Conservation (phyloP, 2,329 filamentous ascomycete species). For the Westerdykella aurantiaca region DNA sequence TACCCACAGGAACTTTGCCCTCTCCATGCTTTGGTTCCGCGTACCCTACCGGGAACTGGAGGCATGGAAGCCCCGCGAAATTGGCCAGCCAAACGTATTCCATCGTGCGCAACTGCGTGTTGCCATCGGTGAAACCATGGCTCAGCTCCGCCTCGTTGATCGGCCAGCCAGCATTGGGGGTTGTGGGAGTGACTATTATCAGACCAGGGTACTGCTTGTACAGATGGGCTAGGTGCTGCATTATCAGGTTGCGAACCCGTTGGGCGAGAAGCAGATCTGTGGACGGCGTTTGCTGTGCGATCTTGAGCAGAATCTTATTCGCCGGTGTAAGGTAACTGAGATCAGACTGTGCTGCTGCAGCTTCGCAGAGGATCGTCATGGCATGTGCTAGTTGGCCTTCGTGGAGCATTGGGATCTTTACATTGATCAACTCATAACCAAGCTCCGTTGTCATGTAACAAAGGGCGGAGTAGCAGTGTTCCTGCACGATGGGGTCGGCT, state of each 20-base stretch:
- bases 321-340: conserved; percentile 56
- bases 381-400: conserved; percentile 73
- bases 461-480: conserved; percentile 57
- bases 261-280: conserved; percentile 68
- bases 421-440: conserved; percentile 54
- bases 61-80: conserved; percentile 69
- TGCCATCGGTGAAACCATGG: conserved; percentile 66
- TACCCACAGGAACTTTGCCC: conserved; percentile 51
- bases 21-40: conserved; percentile 50
- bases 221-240: conserved; percentile 69
- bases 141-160: conserved; percentile 58
- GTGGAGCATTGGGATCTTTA: conserved; percentile 60
- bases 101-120: conserved; percentile 71
- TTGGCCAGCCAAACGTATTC: conserved; percentile 83
- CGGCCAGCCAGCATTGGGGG: conserved; percentile 69
- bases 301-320: conserved; percentile 64
- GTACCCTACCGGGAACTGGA: conserved; percentile 72
- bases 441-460: conserved; percentile 50
- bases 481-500: conserved; percentile 58
- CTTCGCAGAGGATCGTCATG: conserved; percentile 70
- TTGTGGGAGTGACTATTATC: conserved; percentile 72
- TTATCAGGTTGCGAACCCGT: conserved; percentile 67
- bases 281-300: conserved; percentile 59
- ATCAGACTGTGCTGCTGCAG: conserved; percentile 44
- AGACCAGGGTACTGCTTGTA: conserved; percentile 68